Evolutionary conservation across 139 green algal species (phyloP), one percentile per base, ranked within the genome.

Genomic region (Chlamydomonas sp.): DNA sequence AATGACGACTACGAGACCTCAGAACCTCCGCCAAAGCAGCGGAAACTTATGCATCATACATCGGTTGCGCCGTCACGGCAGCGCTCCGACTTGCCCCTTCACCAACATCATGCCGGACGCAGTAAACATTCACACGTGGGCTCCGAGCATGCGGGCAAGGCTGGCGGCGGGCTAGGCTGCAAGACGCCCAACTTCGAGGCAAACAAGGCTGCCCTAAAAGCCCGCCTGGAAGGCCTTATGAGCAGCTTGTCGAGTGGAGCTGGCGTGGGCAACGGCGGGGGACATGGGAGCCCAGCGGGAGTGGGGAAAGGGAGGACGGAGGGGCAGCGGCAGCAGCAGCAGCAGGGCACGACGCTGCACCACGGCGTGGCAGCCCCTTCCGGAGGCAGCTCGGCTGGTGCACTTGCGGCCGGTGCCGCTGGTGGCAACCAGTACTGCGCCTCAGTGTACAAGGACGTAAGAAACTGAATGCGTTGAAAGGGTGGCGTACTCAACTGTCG

Each of bases 361-460:
- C 63, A 49, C 4, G 79, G 69, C 17, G 31, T 83, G 16, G 1
- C 63, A 63, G 31, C 31, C 31, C 31, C 31, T 49, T 49, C 31
- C 31, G 31, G 31, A 49, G 31, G 31, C 31, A 49, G 31, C 31
- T 49, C 31, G 31, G 31, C 31, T 49, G 31, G 31, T 49, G 31
- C 31, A 49, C 31, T 49, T 49, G 31, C 31, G 31, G 31, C 31
- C 31, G 31, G 31, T 61, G 79, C 79, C 2, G n/a, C 63, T 16
- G 71, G 59, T 6, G 81, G 69, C 17, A 14, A 12, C 60, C 59
- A 78, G 72, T 88, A 88, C 66, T 9, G 77, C 10, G 75, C 74
- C 8, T 75, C 63, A 0, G 75, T 88, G 49, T 88, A 88, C 64
- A 88, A 88, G 75, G 84, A 77, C 15, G 84, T 88, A 75, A 62